phyloP scores from a whole-genome alignment of 495 filamentous ascomycete genomes.

The Letharia columbiana region DNA sequence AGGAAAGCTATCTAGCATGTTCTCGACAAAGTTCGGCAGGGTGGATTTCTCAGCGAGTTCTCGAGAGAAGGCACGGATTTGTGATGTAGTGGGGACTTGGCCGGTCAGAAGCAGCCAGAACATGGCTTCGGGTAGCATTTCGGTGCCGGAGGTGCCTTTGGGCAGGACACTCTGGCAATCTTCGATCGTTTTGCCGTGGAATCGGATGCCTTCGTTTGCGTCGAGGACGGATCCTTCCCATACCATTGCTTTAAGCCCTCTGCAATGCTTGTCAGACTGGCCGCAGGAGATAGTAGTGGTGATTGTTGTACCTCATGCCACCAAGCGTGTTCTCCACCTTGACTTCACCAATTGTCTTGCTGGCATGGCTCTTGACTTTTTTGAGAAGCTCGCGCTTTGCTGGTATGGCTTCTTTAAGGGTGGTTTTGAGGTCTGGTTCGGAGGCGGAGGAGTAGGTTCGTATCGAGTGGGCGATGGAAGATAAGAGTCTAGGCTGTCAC shows the following conservation, averaged over 20 bases:
- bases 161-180: constrained; percentile 92
- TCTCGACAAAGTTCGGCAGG: constrained; percentile 75
- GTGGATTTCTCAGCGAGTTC: constrained; percentile 79
- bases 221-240: constrained; percentile 99
- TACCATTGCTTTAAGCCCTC: constrained; percentile 90
- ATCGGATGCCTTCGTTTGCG: constrained; percentile 93
- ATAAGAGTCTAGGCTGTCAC: neutral
- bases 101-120: constrained; percentile 98
- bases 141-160: constrained; percentile 86
- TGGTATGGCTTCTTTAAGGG: constrained; percentile 74
- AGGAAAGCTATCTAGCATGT: constrained; percentile 87
- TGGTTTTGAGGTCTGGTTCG: constrained; percentile 81
- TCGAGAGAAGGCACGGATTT: constrained; percentile 71
- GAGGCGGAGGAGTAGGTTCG: constrained; percentile 59
- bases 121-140: constrained; percentile 99
- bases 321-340: constrained; percentile 91
- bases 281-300: no score
- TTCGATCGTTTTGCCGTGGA: constrained; percentile 96
- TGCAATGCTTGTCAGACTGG: constrained; percentile 24
- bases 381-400: constrained; percentile 87
- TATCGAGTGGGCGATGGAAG: neutral
- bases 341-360: constrained; percentile 79
- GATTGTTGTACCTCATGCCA: constrained; percentile 66
- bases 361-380: constrained; percentile 77
- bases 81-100: constrained; percentile 71